Evolutionary conservation across 768 basidiomycete genomes (phyloP).

Genomic region (Agaricus subrufescens): DNA sequence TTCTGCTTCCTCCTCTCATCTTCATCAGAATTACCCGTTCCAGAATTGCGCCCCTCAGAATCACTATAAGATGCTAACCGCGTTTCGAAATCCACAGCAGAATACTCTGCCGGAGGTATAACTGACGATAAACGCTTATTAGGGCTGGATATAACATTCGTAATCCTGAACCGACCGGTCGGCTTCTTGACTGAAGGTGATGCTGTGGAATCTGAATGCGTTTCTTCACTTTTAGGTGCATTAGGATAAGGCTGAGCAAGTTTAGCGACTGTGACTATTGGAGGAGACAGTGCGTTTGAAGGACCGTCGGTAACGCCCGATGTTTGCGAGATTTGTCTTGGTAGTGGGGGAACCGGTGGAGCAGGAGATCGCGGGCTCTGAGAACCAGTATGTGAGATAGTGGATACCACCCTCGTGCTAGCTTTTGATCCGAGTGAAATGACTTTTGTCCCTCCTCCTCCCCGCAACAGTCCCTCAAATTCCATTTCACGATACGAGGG

Average conservation of each 20-base stretch:
- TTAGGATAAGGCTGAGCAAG: constrained; percentile 18
- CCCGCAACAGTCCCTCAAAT: constrained; percentile 71
- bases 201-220: constrained; percentile 27
- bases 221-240: constrained; percentile 28
- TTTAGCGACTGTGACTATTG: constrained; percentile 11
- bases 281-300: background rate
- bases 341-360: constrained; percentile 15
- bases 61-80: constrained; percentile 64
- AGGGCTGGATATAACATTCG: constrained; percentile 48
- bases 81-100: constrained; percentile 80
- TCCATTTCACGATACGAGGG: constrained; percentile 62
- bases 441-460: constrained; percentile 41
- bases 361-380: constrained; percentile 10
- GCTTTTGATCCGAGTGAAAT: constrained; percentile 33
- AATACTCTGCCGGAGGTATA: constrained; percentile 65
- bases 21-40: background rate
- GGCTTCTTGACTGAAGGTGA: constrained; percentile 30
- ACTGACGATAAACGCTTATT: constrained; percentile 36
- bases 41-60: constrained; percentile 15
- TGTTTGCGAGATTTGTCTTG: constrained; percentile 13
- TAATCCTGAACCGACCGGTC: constrained; percentile 55
- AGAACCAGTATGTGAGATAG: constrained; percentile 11
- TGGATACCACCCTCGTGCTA: constrained; percentile 14
- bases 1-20: constrained; percentile 25
- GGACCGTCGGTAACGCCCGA: background rate